Percentiles rank a stretch among this genome's conserved stretches.
Evolutionary conservation across 352 stramenopile species (phyloP).

Genomic region (Phytophthora pini): DNA sequence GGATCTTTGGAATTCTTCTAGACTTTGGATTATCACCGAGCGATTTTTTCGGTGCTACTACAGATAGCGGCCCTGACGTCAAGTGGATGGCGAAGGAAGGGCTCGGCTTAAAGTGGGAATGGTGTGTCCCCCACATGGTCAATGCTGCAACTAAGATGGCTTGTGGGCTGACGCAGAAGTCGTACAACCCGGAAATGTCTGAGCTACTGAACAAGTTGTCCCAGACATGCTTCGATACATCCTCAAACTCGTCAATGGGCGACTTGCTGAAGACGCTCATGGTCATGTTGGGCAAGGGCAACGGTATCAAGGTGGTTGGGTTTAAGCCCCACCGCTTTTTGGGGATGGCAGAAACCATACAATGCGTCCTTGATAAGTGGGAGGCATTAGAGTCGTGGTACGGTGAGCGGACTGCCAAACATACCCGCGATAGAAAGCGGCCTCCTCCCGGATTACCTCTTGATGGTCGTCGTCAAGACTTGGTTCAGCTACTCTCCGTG

Average conservation of each 20-base stretch:
- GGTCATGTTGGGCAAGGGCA: conserved; percentile 2
- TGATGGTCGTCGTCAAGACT: neutral
- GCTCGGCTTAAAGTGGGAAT: conserved; percentile 4
- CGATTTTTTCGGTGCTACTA: conserved; percentile 11
- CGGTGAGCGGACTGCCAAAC: conserved; percentile 1
- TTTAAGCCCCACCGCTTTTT: conserved; percentile 14
- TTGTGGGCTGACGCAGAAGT: neutral
- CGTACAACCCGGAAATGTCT: neutral
- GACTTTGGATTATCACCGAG: neutral
- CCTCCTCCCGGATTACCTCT: neutral
- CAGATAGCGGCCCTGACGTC: conserved; percentile 1
- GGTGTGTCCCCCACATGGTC: conserved; percentile 6
- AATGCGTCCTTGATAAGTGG: neutral
- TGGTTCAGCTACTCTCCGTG: neutral
- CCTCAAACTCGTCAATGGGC: neutral
- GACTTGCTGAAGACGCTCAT: neutral
- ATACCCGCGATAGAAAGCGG: neutral
- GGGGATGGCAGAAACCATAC: neutral
- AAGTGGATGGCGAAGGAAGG: conserved; percentile 7
- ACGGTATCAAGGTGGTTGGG: neutral
- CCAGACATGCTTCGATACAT: neutral
- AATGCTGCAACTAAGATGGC: conserved; percentile 12
- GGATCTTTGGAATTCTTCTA: conserved; percentile 2
- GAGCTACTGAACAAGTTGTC: conserved; percentile 4
- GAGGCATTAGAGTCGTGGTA: neutral